Base-by-base conservation (phyloP, 805 yeast species). In the Saccharomyces mikatae region DNA sequence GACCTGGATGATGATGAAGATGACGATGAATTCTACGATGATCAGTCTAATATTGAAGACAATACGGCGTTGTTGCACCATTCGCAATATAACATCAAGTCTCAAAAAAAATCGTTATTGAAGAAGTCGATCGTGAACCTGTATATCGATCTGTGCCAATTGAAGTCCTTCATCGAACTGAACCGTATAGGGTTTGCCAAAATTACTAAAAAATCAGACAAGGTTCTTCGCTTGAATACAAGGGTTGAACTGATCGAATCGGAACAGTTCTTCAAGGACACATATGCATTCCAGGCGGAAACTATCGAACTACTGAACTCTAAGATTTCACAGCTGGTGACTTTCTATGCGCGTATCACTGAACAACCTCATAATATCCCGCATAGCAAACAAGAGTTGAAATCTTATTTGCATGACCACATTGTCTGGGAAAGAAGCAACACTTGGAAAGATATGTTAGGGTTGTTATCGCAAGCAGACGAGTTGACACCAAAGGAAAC, bases 361-460 rank as follows among this genome's bases (percentile, higher is more conserved):
- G 72, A 54, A 61, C 74, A 60, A 44, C 57, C 55, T 48, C 55
- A 61, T 22, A 61, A 63, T 32, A 61, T 77, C 22, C 79, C 75
- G 28, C 63, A 71, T 14, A 80, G 82, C 36, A 76, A 71, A 59
- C 69, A 76, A 2, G 85, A 81, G 60, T 70, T 83, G 58, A 79
- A 80, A 51, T 76, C 83, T 2, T 80, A 79, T 58, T 72, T 90
- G 58, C 78, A 96, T 55, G 97, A 90, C 62, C 94, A 89, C 66
- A 86, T 90, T 49, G 96, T 89, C 22, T 90, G 96, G 92, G 97
- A 90, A 71, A 80, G 97, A 70, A 87, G 87, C 66, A 90, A 96
- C 0, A 96, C 89, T 26, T 90, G 97, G 97, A 82, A 92, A 63
- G 96, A 90, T 66, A 83, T 91, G 83, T 80, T 89, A 58, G 90